These are phyloP conservation scores for Cyathus striatus DNA, from an alignment of 768 basidiomycete genomes.

Conservation along the genomic window DNA sequence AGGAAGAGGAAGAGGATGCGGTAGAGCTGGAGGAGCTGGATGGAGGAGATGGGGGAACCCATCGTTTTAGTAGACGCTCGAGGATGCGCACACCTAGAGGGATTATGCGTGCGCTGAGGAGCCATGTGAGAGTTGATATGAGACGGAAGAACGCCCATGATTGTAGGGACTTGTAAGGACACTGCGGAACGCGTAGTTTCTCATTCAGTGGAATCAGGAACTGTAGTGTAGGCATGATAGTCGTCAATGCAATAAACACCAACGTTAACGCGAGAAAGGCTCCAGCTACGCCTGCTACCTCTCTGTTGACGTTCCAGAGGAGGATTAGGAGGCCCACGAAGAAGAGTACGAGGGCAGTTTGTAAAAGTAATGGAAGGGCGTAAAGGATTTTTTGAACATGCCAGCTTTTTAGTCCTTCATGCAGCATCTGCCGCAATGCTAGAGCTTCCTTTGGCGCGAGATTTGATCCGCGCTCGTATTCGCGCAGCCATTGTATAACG, in stretches of 20 bases:
- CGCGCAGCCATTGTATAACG: slow-evolving; percentile 17
- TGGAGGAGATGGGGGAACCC: neutral
- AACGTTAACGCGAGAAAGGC: neutral
- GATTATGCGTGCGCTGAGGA: neutral
- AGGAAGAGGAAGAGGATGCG: neutral
- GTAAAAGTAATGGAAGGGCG: slow-evolving; percentile 17
- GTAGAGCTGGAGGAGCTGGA: neutral
- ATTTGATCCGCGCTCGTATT: slow-evolving; percentile 11
- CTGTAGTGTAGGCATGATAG: slow-evolving; percentile 7
- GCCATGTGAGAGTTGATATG: neutral
- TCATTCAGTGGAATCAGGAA: slow-evolving; percentile 1
- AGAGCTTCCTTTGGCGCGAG: slow-evolving; percentile 8
- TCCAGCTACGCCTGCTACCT: slow-evolving; percentile 11
- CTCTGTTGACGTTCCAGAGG: slow-evolving; percentile 12
- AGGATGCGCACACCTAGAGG: neutral
- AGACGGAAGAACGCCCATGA: slow-evolving; percentile 4
- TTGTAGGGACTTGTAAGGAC: slow-evolving; percentile 12
- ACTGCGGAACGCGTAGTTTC: slow-evolving; percentile 1
- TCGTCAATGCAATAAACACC: neutral
- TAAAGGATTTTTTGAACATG: slow-evolving; percentile 13
- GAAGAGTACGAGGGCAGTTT: slow-evolving; percentile 17
- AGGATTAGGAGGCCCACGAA: slow-evolving; percentile 17
- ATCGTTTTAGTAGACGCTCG: neutral
- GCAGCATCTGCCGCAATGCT: slow-evolving; percentile 14
- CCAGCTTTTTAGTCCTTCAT: slow-evolving; percentile 15